Conservation (phyloP, 495 filamentous ascomycete genomes). For the Sordaria brevicollis region DNA sequence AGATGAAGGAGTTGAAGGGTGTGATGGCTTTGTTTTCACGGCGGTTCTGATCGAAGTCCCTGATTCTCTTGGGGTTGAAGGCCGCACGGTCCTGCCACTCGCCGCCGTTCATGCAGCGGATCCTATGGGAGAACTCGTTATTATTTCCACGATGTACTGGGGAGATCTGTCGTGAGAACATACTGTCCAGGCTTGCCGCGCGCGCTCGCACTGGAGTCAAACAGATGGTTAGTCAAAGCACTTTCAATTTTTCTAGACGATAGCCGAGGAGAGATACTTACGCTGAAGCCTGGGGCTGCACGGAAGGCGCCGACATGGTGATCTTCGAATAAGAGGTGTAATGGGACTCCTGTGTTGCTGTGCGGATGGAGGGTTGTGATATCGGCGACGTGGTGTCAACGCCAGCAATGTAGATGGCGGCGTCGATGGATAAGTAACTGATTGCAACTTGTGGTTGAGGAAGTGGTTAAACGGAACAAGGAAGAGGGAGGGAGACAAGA, state of each 20-base stretch:
- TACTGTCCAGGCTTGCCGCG: neutral
- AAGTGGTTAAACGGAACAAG: neutral
- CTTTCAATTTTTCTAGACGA: neutral
- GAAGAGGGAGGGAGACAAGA: neutral
- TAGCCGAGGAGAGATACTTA: neutral
- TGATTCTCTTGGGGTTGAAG: conserved; percentile 39
- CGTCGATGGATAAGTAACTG: neutral
- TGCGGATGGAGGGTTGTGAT: neutral
- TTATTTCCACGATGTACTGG: neutral
- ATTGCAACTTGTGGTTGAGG: neutral
- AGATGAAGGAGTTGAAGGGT: conserved; percentile 13
- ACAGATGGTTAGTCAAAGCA: neutral
- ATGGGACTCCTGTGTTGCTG: neutral
- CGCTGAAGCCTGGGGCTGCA: neutral
- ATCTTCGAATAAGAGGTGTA: neutral
- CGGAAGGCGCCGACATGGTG: neutral
- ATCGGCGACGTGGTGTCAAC: neutral
- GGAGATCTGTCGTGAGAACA: neutral
- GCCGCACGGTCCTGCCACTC: conserved; percentile 24
- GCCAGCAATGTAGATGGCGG: neutral
- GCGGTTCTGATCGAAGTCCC: conserved; percentile 17
- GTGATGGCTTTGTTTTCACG: conserved; percentile 8
- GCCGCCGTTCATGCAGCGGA: conserved; percentile 40
- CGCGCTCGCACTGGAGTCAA: neutral
- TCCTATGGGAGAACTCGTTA: conserved; percentile 17